These are phyloP conservation scores for Nephelium lappaceum DNA, from an alignment of 345 rosid genomes.

Conservation along the genomic window DNA sequence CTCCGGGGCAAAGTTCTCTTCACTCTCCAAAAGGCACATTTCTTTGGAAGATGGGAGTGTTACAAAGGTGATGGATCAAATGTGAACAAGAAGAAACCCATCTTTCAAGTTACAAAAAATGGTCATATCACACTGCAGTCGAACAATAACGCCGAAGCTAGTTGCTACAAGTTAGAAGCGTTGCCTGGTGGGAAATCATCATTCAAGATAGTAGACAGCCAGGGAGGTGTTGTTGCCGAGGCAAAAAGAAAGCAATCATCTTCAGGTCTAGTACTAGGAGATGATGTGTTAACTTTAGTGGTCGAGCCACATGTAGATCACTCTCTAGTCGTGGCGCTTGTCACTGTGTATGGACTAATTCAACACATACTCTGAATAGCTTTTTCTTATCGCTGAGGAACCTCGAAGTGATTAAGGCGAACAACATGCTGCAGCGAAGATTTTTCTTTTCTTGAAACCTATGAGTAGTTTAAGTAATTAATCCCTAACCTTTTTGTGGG, in stretches of 20 bases:
- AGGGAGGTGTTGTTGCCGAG: slow-evolving; percentile 38
- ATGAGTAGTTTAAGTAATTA: too few relatives aligned
- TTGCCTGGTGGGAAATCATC: slow-evolving; percentile 17
- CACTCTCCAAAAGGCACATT: slow-evolving; percentile 46
- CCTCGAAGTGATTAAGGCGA: too few relatives aligned
- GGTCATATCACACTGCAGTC: slow-evolving; percentile 26
- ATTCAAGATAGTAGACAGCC: slow-evolving; percentile 33
- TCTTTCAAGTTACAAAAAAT: slow-evolving; percentile 35
- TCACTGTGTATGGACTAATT: slow-evolving; percentile 42
- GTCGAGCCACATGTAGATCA: slow-evolving; percentile 41
- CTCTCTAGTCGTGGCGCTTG: slow-evolving; percentile 37
- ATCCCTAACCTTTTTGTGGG: too few relatives aligned
- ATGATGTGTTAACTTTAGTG: slow-evolving; percentile 43
- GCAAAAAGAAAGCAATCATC: slow-evolving; percentile 40
- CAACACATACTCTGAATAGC: slow-evolving; percentile 25
- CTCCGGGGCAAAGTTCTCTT: slow-evolving; percentile 55
- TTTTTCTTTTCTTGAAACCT: too few relatives aligned
- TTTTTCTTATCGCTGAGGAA: too few relatives aligned
- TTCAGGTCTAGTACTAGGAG: slow-evolving; percentile 38
- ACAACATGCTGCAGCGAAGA: too few relatives aligned
- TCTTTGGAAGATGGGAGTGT: slow-evolving; percentile 42
- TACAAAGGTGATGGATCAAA: slow-evolving; percentile 20
- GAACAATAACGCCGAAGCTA: slow-evolving; percentile 4
- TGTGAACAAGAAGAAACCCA: slow-evolving; percentile 23
- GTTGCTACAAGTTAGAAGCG: too few relatives aligned